These are phyloP conservation scores for Alloascoidea hylecoeti DNA, from an alignment of 805 yeast species.

Conservation along the genomic window DNA sequence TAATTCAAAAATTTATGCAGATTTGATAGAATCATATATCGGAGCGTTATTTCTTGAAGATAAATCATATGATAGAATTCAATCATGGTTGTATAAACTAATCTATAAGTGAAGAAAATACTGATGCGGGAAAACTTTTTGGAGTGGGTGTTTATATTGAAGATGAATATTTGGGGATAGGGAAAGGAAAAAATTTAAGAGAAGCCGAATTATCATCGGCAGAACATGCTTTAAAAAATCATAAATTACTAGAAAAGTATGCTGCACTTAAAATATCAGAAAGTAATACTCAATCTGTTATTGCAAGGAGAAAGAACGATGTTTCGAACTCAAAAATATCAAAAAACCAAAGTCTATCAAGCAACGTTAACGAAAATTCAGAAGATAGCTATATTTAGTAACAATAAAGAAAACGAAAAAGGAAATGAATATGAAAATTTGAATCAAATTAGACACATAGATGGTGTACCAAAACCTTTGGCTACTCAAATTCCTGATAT, in stretches of 20 bases:
- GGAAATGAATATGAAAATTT: not conserved
- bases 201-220: not conserved
- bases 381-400: too few species aligned
- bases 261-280: conserved; percentile 14
- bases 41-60: conserved; percentile 68
- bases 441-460: not conserved
- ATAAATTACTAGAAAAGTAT: not conserved
- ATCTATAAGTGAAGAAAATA: conserved; percentile 19
- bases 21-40: conserved; percentile 85
- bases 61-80: conserved; percentile 13
- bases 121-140: not conserved
- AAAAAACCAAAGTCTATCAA: not conserved
- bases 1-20: conserved; percentile 61
- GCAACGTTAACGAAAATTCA: not conserved
- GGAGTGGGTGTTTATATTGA: not conserved
- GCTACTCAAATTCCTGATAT: not conserved
- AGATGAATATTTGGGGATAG: not conserved
- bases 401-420: not conserved
- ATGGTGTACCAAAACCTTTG: not conserved
- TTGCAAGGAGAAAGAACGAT: not conserved
- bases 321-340: not conserved
- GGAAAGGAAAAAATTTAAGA: not conserved
- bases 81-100: conserved; percentile 19
- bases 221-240: not conserved
- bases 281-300: conserved; percentile 2